phyloP scores from a whole-genome alignment of 306 rosid species.

The Glycine latifolia region DNA sequence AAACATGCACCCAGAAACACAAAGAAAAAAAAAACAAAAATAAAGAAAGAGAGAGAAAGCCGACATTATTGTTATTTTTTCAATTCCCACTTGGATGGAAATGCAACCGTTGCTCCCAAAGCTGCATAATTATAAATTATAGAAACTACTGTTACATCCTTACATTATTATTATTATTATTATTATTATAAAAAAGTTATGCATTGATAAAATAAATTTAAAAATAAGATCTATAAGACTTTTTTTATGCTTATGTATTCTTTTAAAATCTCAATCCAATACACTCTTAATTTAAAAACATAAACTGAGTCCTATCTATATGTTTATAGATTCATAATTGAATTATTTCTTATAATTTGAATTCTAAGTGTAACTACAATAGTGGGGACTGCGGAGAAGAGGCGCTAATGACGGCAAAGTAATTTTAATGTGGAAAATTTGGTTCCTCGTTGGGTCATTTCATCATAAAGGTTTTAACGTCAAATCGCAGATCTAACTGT shows the following conservation, averaged over 20 bases:
- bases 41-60: neutral
- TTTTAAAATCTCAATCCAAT: too few relatives aligned
- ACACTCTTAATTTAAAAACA: too few relatives aligned
- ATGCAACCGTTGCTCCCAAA: slow-evolving; percentile 5
- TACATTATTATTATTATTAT: too few relatives aligned
- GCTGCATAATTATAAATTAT: neutral
- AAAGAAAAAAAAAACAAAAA: neutral
- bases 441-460: neutral
- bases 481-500: too few relatives aligned
- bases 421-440: neutral
- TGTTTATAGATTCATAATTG: neutral
- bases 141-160: neutral
- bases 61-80: neutral
- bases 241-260: too few relatives aligned
- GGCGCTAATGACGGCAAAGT: slow-evolving; percentile 15
- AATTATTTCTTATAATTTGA: neutral
- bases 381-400: neutral
- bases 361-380: neutral
- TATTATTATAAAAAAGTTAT: too few relatives aligned
- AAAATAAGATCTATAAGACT: too few relatives aligned
- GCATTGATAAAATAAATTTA: too few relatives aligned
- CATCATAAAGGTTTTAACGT: slow-evolving; percentile 4
- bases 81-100: neutral
- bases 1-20: neutral
- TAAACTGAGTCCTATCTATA: neutral